Evolutionary conservation across 129 eudicot species (phyloP).

Genomic region (Tanacetum coccineum): DNA sequence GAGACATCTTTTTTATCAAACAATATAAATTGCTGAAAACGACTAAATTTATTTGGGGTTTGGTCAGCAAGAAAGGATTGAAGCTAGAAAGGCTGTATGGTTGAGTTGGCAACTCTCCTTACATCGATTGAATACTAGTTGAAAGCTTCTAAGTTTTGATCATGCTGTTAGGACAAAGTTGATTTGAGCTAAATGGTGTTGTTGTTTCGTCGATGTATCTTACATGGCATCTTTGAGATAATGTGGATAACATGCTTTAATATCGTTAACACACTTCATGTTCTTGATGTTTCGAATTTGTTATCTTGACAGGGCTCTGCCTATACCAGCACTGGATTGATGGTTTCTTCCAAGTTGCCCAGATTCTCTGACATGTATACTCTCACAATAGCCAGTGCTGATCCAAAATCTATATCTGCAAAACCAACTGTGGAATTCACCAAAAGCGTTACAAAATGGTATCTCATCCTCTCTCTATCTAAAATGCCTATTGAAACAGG

Average conservation of each 20-base stretch:
- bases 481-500: not conserved
- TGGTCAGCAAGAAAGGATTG: not conserved
- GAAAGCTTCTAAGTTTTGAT: conserved; percentile 7
- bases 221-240: conserved; percentile 4
- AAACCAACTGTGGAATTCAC: conserved; percentile 78
- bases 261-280: not conserved
- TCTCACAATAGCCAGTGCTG: conserved; percentile 69
- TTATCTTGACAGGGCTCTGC: conserved; percentile 55
- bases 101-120: not conserved
- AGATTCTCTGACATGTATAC: conserved; percentile 90
- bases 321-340: conserved; percentile 70
- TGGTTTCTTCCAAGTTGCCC: conserved; percentile 83
- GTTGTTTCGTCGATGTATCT: not conserved
- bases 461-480: conserved; percentile 22
- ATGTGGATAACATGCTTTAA: not conserved
- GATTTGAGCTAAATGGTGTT: conserved; percentile 13
- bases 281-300: not conserved
- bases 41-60: not conserved
- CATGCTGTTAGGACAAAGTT: not conserved
- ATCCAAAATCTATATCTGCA: conserved; percentile 82
- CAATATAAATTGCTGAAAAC: not conserved
- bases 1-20: not conserved
- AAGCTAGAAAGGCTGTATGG: not conserved
- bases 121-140: not conserved
- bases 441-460: conserved; percentile 92